A percentile compares a stretch with the other conserved stretches of the same genome.
Conservation (phyloP, 306 rosid species). For the Rubus idaeus region DNA sequence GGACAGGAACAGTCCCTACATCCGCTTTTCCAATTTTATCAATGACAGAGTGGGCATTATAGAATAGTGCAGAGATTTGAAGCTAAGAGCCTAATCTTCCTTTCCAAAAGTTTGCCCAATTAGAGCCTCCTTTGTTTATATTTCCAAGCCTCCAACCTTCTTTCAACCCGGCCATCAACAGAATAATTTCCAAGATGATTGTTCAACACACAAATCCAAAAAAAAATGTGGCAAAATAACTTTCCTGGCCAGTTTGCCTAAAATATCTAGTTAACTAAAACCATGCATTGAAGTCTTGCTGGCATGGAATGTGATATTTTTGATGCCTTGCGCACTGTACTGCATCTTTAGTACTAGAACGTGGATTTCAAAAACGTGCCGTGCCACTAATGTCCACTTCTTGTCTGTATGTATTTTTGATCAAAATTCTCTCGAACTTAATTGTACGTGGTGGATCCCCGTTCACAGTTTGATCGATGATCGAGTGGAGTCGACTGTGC, state of each 20-base stretch:
- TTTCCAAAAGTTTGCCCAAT: not conserved
- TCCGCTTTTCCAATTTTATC: too few species aligned
- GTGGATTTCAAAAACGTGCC: not conserved
- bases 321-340: too few species aligned
- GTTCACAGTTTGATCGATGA: not conserved
- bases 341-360: not conserved
- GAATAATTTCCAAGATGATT: not conserved
- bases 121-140: not conserved
- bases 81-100: not conserved
- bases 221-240: too few species aligned
- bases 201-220: not conserved
- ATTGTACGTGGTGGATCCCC: slow-evolving; percentile 8
- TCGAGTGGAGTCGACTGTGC: not conserved
- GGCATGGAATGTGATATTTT: too few species aligned
- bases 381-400: too few species aligned
- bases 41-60: too few species aligned
- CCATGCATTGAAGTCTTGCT: too few species aligned
- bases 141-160: not conserved
- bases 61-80: too few species aligned
- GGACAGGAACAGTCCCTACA: too few species aligned
- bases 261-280: too few species aligned
- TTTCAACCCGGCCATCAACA: not conserved
- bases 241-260: too few species aligned
- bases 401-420: not conserved
- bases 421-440: not conserved